Percentiles rank a stretch among this genome's conserved stretches.
These are phyloP conservation scores for Suillus tomentosus DNA, from an alignment of 768 basidiomycete genomes.

Conservation along the genomic window DNA sequence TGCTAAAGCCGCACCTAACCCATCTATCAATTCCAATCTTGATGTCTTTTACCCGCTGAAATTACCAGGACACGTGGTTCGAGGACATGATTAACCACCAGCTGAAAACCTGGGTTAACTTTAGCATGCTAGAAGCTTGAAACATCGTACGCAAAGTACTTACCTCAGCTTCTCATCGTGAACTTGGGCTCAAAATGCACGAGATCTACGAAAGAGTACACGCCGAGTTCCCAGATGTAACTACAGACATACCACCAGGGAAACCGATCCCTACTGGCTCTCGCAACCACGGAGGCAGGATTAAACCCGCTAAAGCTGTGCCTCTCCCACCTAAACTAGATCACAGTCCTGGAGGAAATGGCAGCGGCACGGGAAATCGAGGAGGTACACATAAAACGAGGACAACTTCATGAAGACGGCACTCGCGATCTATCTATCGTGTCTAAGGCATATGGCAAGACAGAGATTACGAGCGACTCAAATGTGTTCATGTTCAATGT, in stretches of 20 bases:
- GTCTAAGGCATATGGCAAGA: conserved; percentile 9
- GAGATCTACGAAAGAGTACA: conserved; percentile 21
- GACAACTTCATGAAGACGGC: conserved; percentile 14
- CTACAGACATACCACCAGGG: conserved; percentile 4
- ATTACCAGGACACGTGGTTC: neutral
- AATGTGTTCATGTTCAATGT: neutral
- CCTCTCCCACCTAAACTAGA: conserved; percentile 19
- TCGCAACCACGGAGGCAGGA: conserved; percentile 5
- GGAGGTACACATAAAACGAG: conserved; percentile 21
- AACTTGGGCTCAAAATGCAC: conserved; percentile 16
- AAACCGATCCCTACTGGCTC: neutral
- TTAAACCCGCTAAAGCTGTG: neutral
- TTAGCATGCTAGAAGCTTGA: conserved; percentile 13
- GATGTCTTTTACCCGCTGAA: neutral
- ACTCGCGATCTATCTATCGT: conserved; percentile 1
- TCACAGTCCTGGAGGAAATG: conserved; percentile 25
- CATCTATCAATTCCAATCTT: neutral
- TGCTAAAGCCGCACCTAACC: neutral
- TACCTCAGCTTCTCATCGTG: conserved; percentile 9
- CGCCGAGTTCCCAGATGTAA: conserved; percentile 13
- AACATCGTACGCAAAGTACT: conserved; percentile 14
- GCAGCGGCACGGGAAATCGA: conserved; percentile 18
- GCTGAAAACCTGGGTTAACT: conserved; percentile 11
- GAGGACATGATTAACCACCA: conserved; percentile 3
- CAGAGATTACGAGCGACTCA: neutral